phyloP scores from a whole-genome alignment of 257 asterid genomes.

The Verbena officinalis region DNA sequence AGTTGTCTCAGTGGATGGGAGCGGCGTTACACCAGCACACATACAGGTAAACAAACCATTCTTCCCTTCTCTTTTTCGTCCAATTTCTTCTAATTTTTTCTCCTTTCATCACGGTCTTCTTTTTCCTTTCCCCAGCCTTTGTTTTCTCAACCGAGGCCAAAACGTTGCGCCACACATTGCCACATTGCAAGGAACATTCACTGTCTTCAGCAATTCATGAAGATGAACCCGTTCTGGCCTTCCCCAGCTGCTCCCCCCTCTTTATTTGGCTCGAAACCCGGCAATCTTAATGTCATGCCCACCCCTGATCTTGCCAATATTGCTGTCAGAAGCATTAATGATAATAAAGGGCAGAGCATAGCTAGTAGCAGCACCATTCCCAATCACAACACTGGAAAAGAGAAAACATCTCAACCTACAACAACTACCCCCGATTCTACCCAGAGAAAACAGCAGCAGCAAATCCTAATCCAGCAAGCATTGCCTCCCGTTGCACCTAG shows the following conservation, averaged over 20 bases:
- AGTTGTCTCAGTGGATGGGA: conserved; percentile 80
- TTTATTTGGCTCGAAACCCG: conserved; percentile 63
- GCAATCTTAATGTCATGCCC: conserved; percentile 56
- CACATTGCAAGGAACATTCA: conserved; percentile 85
- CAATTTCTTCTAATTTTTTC: not conserved
- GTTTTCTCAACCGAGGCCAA: conserved; percentile 81
- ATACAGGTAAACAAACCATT: conserved; percentile 53
- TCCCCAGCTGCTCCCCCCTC: conserved; percentile 66
- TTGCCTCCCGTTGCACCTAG: conserved; percentile 78
- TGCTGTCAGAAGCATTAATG: conserved; percentile 43
- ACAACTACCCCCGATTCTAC: conserved; percentile 46
- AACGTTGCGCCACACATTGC: conserved; percentile 88
- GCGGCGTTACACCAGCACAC: conserved; percentile 59
- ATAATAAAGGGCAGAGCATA: conserved; percentile 58
- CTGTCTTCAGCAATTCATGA: conserved; percentile 70
- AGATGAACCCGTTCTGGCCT: conserved; percentile 79
- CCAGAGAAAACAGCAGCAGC: conserved; percentile 87
- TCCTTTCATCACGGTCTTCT: not conserved
- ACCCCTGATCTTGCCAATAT: conserved; percentile 59
- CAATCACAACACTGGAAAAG: conserved; percentile 54
- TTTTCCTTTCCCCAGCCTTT: conserved; percentile 51
- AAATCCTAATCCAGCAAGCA: conserved; percentile 76
- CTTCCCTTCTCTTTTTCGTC: not conserved
- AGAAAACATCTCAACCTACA: conserved; percentile 58
- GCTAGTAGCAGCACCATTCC: conserved; percentile 36